Evolutionary conservation across 345 rosid species (phyloP).

Genomic region (Brassica incana): DNA sequence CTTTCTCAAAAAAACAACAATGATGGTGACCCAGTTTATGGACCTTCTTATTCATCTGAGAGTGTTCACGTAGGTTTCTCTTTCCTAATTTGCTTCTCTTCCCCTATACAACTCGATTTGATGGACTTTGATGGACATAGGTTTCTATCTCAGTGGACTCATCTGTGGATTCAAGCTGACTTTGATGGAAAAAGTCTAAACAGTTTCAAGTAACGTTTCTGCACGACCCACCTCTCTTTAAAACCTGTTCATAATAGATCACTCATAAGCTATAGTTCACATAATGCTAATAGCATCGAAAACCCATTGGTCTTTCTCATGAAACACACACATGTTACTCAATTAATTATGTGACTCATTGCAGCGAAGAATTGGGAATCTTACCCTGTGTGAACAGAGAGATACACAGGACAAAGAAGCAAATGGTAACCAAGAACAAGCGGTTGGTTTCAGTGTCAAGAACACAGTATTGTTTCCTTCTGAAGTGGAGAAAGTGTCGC

Average conservation of each 20-base stretch:
- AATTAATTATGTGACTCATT: constrained; percentile 12
- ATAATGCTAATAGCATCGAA: background rate
- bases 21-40: constrained; percentile 48
- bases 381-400: constrained; percentile 49
- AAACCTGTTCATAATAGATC: background rate
- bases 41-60: background rate
- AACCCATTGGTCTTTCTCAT: background rate
- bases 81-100: background rate
- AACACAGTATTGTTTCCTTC: constrained; percentile 72
- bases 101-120: too few relatives aligned
- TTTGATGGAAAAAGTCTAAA: constrained; percentile 63
- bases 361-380: constrained; percentile 82
- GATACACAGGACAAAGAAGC: constrained; percentile 37
- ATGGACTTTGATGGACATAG: too few relatives aligned
- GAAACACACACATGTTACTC: background rate
- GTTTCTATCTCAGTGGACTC: constrained; percentile 11
- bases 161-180: constrained; percentile 85
- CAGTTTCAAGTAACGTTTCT: constrained; percentile 71
- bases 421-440: constrained; percentile 49
- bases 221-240: background rate
- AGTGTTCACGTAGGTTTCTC: constrained; percentile 11
- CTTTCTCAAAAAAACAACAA: constrained; percentile 58
- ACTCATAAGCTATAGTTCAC: background rate
- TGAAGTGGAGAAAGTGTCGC: constrained; percentile 73
- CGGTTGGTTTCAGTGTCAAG: constrained; percentile 63